These are phyloP conservation scores for Haplographium delicatum DNA, from an alignment of 495 filamentous ascomycete genomes.

Conservation along the genomic window DNA sequence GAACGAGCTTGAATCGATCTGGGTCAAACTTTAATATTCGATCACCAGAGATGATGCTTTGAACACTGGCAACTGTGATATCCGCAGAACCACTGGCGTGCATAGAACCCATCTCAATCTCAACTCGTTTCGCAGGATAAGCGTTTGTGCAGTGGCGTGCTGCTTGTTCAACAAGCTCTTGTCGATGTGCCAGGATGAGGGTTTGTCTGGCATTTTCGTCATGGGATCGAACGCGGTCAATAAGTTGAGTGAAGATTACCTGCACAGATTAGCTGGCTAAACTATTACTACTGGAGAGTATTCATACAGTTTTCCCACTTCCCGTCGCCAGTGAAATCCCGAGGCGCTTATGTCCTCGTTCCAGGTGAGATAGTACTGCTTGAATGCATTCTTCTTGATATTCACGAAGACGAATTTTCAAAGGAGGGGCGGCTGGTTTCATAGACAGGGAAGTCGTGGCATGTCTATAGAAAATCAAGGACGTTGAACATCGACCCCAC, in stretches of 20 bases:
- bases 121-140: constrained; percentile 74
- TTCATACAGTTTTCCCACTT: constrained; percentile 78
- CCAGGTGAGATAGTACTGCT: constrained; percentile 66
- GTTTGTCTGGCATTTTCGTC: constrained; percentile 61
- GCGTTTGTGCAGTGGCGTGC: constrained; percentile 71
- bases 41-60: constrained; percentile 68
- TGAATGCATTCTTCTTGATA: constrained; percentile 91
- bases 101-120: constrained; percentile 82
- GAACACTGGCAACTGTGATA: constrained; percentile 89
- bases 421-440: not conserved
- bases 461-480: not conserved
- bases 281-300: not conserved
- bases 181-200: constrained; percentile 85
- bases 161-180: constrained; percentile 95
- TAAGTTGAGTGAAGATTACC: constrained; percentile 96
- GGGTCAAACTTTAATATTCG: constrained; percentile 80
- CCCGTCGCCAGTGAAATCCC: constrained; percentile 91
- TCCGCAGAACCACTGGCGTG: constrained; percentile 74
- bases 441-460: constrained; percentile 10
- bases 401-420: constrained; percentile 54
- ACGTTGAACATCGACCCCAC: constrained; percentile 7
- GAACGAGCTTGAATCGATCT: constrained; percentile 72
- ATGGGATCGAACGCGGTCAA: constrained; percentile 64
- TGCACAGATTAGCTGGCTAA: constrained; percentile 26
- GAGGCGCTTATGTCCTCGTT: constrained; percentile 70